These are phyloP conservation scores for Penicillium sp. DNA, from an alignment of 2,329 filamentous ascomycete genomes.

Conservation along the genomic window DNA sequence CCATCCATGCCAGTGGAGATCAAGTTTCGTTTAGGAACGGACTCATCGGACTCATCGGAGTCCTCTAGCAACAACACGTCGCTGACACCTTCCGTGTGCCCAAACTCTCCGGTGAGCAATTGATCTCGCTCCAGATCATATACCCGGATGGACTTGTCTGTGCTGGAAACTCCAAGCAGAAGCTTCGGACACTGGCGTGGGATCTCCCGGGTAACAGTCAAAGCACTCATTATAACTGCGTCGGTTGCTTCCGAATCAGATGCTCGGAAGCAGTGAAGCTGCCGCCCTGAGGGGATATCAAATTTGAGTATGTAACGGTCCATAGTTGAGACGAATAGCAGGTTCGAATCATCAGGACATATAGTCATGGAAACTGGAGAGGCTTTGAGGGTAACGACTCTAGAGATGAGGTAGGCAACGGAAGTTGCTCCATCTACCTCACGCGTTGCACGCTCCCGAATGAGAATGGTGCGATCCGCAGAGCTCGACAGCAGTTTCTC, in stretches of 20 bases:
- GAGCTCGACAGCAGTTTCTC: conserved; percentile 76
- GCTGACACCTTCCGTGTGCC: conserved; percentile 89
- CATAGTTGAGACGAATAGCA: conserved; percentile 57
- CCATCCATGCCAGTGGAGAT: conserved; percentile 75
- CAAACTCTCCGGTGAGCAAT: conserved; percentile 85
- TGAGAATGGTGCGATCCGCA: conserved; percentile 77
- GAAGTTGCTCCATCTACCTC: conserved; percentile 52
- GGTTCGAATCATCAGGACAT: conserved; percentile 56
- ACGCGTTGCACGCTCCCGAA: conserved; percentile 71
- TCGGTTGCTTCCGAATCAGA: conserved; percentile 75
- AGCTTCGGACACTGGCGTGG: conserved; percentile 58
- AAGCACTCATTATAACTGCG: conserved; percentile 73
- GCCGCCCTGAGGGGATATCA: conserved; percentile 63
- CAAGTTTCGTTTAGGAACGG: conserved; percentile 45
- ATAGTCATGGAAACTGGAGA: conserved; percentile 81
- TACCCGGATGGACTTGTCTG: conserved; percentile 88
- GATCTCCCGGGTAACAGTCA: conserved; percentile 57
- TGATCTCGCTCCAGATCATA: conserved; percentile 74
- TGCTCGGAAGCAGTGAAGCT: conserved; percentile 72
- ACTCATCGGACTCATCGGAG: conserved; percentile 37
- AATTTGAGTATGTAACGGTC: conserved; percentile 59
- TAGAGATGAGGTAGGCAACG: conserved; percentile 71
- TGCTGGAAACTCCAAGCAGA: conserved; percentile 83
- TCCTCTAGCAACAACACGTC: conserved; percentile 68
- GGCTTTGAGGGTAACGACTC: conserved; percentile 75